These are phyloP conservation scores for Sugiyamaella grinbergsii DNA, from an alignment of 1,139 yeast genomes.

Conservation along the genomic window DNA sequence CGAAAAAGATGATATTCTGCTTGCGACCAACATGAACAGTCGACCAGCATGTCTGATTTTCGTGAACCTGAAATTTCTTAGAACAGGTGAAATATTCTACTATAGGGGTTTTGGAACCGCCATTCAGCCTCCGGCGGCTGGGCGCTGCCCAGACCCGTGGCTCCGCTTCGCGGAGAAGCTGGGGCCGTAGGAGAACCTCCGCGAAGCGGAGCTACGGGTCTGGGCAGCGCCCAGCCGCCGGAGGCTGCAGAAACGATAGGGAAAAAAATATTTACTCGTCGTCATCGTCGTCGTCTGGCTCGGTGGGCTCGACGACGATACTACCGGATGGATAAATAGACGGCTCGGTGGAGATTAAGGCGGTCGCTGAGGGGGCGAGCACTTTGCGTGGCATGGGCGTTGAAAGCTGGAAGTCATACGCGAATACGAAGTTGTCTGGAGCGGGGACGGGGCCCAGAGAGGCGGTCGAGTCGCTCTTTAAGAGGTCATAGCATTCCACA, in stretches of 20 bases:
- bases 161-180: neutral
- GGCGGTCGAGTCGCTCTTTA: constrained; percentile 25
- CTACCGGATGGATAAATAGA: constrained; percentile 64
- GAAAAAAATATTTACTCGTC: constrained; percentile 16
- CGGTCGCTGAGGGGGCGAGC: constrained; percentile 40
- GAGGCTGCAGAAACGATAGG: too few relatives aligned
- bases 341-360: constrained; percentile 46
- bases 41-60: neutral
- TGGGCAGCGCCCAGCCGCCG: too few relatives aligned
- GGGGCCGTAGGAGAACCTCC: constrained; percentile 15
- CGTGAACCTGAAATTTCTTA: constrained; percentile 7
- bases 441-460: constrained; percentile 15
- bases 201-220: constrained; percentile 4
- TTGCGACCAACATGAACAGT: constrained; percentile 7
- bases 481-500: constrained; percentile 50
- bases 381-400: constrained; percentile 61
- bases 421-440: constrained; percentile 43
- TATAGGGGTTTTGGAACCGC: constrained; percentile 4
- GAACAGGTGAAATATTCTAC: neutral
- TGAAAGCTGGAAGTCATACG: constrained; percentile 50
- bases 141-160: constrained; percentile 5
- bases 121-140: constrained; percentile 1
- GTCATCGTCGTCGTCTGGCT: constrained; percentile 45
- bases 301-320: constrained; percentile 57
- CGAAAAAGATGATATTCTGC: too few relatives aligned